Evolutionary conservation across 306 rosid species (phyloP), one percentile per base, ranked within the genome.

Genomic region (Rosa persica): DNA sequence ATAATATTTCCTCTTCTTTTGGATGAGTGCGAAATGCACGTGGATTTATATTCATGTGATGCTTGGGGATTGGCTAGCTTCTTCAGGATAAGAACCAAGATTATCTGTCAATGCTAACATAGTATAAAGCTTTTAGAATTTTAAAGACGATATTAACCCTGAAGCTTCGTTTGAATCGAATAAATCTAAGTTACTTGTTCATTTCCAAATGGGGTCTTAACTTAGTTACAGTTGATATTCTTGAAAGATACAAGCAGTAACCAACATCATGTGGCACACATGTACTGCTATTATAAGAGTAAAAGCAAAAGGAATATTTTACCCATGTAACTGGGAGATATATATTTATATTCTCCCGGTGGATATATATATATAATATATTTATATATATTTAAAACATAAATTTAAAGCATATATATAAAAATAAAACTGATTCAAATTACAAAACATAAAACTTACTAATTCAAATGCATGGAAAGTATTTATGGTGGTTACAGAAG

Each of bases 201-300:
- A 25, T 57, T 55, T 55, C 61, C 61, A 16, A 55, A 23, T 22
- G 61, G 25, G 30, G 1, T 22, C 30, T 10, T 10, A 55, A 1
- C 12, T 8, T n/a, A n/a, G 62, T 22, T 22, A 12, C 12, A 62
- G 42, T 62, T 62, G 43, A 30, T 13, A 57, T 57, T 57, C 64
- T n/a, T 62, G 68, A 62, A 62, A 62, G n/a, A 62, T 62, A 13
- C 67, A 62, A 5, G 67, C 42, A 22, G 9, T n/a, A n/a, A 57
- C 64, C 64, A 3, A 57, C 64, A 12, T 62, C 22, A 43, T 62
- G 68, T 62, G 68, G 68, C 68, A 62, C 68, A 62, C 68, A 62
- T 62, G 68, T 57, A n/a, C 25, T 57, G 15, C 64, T 57, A 10
- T 25, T 22, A 9, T 22, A 11, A n/a, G 65, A 20, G 36, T 8